Evolutionary conservation across 345 rosid species (phyloP), one percentile per base, ranked within the genome.

Genomic region (Kandelia obovata): DNA sequence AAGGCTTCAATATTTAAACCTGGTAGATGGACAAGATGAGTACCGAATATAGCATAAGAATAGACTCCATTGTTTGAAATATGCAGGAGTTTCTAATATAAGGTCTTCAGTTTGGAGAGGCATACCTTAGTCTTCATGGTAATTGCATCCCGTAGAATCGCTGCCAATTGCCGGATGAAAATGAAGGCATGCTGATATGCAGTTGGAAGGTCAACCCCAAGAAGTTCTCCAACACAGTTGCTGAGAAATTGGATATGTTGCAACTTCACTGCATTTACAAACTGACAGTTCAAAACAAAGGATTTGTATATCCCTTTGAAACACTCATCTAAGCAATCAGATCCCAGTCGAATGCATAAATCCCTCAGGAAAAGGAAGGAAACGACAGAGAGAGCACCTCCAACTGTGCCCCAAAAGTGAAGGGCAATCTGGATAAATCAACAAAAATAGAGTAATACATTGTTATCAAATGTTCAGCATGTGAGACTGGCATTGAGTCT

Each of bases 321-420:
- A 81, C 96, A 90, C 51, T 92, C 99, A 70, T 95, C 99, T 70
- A 90, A 69, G 81, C 88, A 86, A 63, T 90, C 92, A 28, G 86
- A 71, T 73, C 98, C 98, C 63, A 88, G 76, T 30, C 92, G 91
- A 68, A 92, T 57, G 76, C 99, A 92, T 53, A 95, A 66, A 63
- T 92, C 96, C 78, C 99, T 86, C 37, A 95, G 64, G 78, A 95
- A 92, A 32, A 95, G 83, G 70, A 92, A 83, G 49, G 98, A 85
- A 58, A 92, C 92, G 76, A 90, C 85, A 58, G 99, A 85, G 46
- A 95, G 92, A 20, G 92, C 77, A 65, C 91, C 94, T 74, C 86
- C 87, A 65, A 96, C 97, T 1, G 99, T 88, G 57, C 99, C 96
- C 99, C 98, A 95, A 79, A 92, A 95, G 76, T 92, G 99, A 82